Conservation (phyloP, 2,329 filamentous ascomycete species). For the Fusarium annulatum region DNA sequence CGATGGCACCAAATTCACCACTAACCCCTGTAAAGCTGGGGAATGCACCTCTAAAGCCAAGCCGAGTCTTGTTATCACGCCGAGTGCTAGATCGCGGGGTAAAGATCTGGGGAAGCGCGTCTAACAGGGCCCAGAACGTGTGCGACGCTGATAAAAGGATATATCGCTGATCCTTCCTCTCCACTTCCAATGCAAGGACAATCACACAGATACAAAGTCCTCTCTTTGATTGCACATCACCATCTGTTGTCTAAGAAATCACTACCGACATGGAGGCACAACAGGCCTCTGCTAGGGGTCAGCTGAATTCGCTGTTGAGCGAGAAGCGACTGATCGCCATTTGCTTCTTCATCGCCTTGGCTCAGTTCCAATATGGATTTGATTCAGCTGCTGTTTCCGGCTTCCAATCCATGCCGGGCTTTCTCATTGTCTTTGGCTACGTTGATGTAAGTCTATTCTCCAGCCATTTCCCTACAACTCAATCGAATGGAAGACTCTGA, state of each 20-base stretch:
- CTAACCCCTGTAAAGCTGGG: background rate
- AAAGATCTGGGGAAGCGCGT: background rate
- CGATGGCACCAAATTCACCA: background rate
- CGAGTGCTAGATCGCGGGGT: background rate
- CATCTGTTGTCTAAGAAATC: background rate
- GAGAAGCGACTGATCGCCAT: background rate
- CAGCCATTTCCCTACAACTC: rapidly evolving
- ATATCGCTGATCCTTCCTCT: background rate
- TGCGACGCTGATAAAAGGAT: background rate
- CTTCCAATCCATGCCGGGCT: background rate
- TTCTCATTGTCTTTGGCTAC: background rate
- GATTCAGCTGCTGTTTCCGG: background rate
- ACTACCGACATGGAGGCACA: background rate
- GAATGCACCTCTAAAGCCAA: background rate
- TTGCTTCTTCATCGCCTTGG: background rate
- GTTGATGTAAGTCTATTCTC: background rate
- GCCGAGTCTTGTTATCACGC: background rate
- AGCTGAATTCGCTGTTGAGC: background rate
- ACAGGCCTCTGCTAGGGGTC: background rate
- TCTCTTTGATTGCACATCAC: background rate
- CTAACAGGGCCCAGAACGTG: background rate
- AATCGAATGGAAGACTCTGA: background rate
- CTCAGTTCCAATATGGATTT: background rate
- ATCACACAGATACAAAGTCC: background rate
- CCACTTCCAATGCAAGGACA: background rate